phyloP scores from a whole-genome alignment of 2,329 filamentous ascomycete species.

The Phaeomoniella chlamydospora region DNA sequence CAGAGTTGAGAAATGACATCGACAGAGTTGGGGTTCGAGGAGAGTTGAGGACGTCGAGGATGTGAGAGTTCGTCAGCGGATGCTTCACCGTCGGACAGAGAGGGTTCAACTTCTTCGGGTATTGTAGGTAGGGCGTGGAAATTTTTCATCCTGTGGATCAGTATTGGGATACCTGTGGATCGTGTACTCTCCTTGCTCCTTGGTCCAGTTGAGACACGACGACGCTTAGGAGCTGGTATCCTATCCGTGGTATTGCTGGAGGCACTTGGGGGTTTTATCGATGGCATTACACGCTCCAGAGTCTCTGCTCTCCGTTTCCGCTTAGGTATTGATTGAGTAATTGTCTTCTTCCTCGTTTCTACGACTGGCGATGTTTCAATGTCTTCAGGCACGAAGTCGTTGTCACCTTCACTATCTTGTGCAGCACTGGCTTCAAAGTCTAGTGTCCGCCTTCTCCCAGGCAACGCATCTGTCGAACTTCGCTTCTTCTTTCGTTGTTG shows the following conservation, averaged over 20 bases:
- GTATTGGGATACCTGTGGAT: slow-evolving; percentile 13
- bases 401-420: not conserved
- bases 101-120: slow-evolving; percentile 10
- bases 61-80: slow-evolving; percentile 4
- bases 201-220: not conserved
- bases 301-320: slow-evolving; percentile 1
- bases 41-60: slow-evolving; percentile 22
- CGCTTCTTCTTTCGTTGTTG: slow-evolving; percentile 5
- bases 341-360: not conserved
- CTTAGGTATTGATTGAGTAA: slow-evolving; percentile 5
- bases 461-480: not conserved
- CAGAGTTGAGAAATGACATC: slow-evolving; percentile 37
- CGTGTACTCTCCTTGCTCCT: slow-evolving; percentile 3
- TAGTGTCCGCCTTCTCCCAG: slow-evolving; percentile 1
- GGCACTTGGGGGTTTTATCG: slow-evolving; percentile 2
- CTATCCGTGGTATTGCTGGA: not conserved
- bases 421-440: not conserved
- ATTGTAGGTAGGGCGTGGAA: slow-evolving; percentile 10
- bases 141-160: slow-evolving; percentile 15
- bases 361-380: not conserved
- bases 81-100: slow-evolving; percentile 7
- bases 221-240: not conserved
- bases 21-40: slow-evolving; percentile 33
- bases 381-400: not conserved
- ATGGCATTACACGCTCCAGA: not conserved